Percentiles rank a stretch among this genome's conserved stretches.
Conservation (phyloP, 305 asterid genomes). For the Salvia sclarea region DNA sequence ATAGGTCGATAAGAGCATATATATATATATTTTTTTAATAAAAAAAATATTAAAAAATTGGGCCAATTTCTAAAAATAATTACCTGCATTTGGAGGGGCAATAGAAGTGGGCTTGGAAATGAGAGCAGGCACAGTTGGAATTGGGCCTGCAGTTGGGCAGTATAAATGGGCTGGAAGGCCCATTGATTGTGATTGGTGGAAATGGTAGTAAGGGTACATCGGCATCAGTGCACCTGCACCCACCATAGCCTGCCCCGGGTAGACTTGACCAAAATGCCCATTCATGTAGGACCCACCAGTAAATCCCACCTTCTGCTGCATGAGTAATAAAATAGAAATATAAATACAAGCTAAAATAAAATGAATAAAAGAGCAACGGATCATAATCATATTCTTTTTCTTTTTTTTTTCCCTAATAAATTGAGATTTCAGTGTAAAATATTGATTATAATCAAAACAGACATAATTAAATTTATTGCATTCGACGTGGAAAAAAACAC, state of each 20-base stretch:
- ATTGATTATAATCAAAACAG: no score
- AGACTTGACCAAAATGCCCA: constrained; percentile 70
- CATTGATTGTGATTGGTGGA: constrained; percentile 69
- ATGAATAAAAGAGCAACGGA: neutral
- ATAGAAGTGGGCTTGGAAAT: constrained; percentile 81
- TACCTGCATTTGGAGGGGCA: constrained; percentile 65
- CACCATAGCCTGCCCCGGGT: constrained; percentile 65
- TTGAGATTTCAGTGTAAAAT: no score
- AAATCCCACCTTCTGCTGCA: constrained; percentile 58
- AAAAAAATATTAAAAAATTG: neutral
- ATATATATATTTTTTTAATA: no score
- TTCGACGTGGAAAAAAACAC: no score
- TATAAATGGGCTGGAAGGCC: constrained; percentile 86
- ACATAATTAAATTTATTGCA: neutral
- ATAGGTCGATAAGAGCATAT: no score
- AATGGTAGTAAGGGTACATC: constrained; percentile 65
- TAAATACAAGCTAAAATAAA: no score
- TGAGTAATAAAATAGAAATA: neutral
- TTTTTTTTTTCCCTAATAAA: no score
- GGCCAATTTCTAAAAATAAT: neutral
- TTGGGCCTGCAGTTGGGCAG: constrained; percentile 62
- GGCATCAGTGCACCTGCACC: constrained; percentile 75
- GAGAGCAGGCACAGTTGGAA: constrained; percentile 49
- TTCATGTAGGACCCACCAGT: constrained; percentile 82
- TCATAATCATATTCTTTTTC: no score